Conservation (phyloP, 768 basidiomycete species). For the Termitomyces titanicus region DNA sequence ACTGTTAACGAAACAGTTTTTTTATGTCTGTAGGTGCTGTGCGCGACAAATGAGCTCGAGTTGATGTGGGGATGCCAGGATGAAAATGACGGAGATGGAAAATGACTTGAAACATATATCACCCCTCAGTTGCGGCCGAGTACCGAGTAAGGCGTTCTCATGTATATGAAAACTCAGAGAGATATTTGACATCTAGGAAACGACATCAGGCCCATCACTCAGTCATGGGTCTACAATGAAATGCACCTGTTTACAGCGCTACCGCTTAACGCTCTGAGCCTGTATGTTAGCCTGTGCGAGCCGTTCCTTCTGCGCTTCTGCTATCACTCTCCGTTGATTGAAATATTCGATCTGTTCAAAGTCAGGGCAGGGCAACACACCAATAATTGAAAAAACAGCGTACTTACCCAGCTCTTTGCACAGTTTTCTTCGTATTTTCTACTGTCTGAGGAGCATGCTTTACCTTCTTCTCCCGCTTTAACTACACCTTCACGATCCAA, state of each 20-base stretch:
- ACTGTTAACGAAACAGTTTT: neutral
- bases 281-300: constrained; percentile 45
- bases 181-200: neutral
- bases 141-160: neutral
- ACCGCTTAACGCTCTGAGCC: constrained; percentile 28
- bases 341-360: constrained; percentile 83
- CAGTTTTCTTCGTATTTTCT: constrained; percentile 67
- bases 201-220: constrained; percentile 1
- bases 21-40: neutral
- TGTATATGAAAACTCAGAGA: neutral
- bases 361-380: neutral
- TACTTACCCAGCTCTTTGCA: constrained; percentile 85
- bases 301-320: constrained; percentile 72
- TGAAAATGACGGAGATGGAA: neutral
- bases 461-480: constrained; percentile 65
- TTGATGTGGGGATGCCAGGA: neutral
- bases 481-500: constrained; percentile 67
- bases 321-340: constrained; percentile 83
- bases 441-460: constrained; percentile 57
- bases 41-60: neutral
- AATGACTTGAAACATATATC: neutral
- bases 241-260: constrained; percentile 8
- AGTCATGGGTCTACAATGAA: neutral
- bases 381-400: neutral
- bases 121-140: neutral